Evolutionary conservation across 805 yeast genomes (phyloP), one percentile per base, ranked within the genome.

Genomic region (Limtongozyma cylindracea): DNA sequence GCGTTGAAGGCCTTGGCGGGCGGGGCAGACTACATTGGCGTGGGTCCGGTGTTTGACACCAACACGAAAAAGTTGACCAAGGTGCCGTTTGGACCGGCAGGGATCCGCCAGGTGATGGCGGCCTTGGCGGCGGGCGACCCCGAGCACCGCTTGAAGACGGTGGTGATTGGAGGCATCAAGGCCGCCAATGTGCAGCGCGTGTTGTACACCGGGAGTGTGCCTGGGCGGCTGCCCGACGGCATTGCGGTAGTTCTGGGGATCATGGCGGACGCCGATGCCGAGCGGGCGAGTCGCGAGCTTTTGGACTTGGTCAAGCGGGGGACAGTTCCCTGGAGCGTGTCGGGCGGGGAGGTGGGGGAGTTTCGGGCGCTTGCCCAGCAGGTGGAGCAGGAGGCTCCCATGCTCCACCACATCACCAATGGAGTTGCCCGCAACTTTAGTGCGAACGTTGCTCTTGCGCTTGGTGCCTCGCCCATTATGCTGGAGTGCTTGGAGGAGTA

Each of bases 401-500:
- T 80, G 30, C 67, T 77, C 6, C 94, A 82, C 35, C 91, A 80
- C 33, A 69, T 82, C 26, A 80, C 93, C 11, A 80, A 80, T 36
- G 59, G 56, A 25, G 94, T 82, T n/a, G 93, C 74, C 13, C 74
- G 74, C 35, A 73, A 76, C 39, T 65, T 76, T 37, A 70, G 80
- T 26, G 94, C 95, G 5, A 80, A 80, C 35, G 74, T 76, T 5
- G 63, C 88, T 0, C 47, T 82, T 25, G 78, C 94, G 0, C 44
- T 71, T 11, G 91, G 91, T 4, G 88, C 71, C 1, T 68, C 91
- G 2, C 94, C 95, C 2, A 65, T 74, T 11, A 80, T 80, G 94
- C 68, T 88, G 11, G 91, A 76, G 34, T 51, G 65, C 17, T 34
- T 49, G 1, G 56, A 51, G 2, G 94, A 82, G 34, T 78, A 58